Conservation (phyloP, 495 filamentous ascomycete genomes). For the Aspergillus indologenus region DNA sequence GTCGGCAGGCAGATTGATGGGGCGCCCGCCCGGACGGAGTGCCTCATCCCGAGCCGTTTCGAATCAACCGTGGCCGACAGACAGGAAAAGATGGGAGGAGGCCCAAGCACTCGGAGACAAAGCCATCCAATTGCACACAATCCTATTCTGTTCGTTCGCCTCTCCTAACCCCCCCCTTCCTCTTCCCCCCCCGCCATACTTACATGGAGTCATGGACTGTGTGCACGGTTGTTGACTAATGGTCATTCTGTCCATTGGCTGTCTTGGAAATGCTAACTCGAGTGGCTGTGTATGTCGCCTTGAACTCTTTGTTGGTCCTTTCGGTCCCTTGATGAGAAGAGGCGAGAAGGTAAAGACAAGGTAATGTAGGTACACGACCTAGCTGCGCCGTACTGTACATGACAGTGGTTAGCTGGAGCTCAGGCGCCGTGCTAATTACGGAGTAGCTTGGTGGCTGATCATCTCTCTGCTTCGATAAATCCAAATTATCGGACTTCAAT, state of each 20-base stretch:
- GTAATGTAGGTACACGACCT: neutral
- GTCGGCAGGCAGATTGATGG: conserved; percentile 12
- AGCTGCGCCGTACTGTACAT: no score
- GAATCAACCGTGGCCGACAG: neutral
- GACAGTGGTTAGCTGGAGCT: neutral
- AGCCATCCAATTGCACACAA: neutral
- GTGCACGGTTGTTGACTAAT: neutral
- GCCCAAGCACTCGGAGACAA: conserved; percentile 9
- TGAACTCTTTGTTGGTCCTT: neutral
- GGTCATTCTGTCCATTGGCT: neutral
- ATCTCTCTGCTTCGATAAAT: neutral
- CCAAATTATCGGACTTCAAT: neutral
- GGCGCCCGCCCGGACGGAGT: neutral
- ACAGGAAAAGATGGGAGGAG: neutral
- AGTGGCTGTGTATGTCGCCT: neutral
- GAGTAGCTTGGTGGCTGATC: neutral
- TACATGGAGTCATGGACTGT: neutral
- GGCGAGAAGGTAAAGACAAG: neutral
- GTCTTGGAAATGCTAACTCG: neutral
- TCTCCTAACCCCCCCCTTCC: no score
- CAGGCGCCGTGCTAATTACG: neutral
- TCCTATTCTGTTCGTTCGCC: no score
- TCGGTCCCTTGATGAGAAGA: neutral
- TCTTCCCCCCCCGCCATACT: neutral
- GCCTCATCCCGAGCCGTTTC: conserved; percentile 3